A percentile compares a stretch with the other conserved stretches of the same genome.
phyloP scores from a whole-genome alignment of 352 stramenopile genomes.

The Peronospora farinosa region DNA sequence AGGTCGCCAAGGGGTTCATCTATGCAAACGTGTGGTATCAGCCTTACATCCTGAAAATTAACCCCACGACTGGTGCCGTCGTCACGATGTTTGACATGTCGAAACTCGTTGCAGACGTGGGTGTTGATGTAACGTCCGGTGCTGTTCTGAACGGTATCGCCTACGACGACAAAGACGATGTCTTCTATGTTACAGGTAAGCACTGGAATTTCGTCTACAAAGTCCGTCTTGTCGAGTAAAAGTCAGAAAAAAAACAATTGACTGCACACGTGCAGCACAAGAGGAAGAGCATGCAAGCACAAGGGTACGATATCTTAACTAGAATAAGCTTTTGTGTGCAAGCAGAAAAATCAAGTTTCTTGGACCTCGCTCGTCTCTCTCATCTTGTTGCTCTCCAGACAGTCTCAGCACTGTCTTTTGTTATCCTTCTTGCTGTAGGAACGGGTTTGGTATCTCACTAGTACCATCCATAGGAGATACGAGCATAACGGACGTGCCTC shows the following conservation, averaged over 20 bases:
- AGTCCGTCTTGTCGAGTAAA: constrained; percentile 52
- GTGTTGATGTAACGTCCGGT: constrained; percentile 39
- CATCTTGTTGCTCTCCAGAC: too few relatives aligned
- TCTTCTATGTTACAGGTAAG: constrained; percentile 92
- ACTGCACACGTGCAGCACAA: constrained; percentile 4
- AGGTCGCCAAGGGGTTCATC: constrained; percentile 88
- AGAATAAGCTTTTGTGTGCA: constrained; percentile 2
- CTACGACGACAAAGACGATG: constrained; percentile 81
- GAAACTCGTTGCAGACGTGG: constrained; percentile 49
- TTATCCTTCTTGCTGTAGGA: constrained; percentile 81
- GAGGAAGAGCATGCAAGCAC: too few relatives aligned
- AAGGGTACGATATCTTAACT: too few relatives aligned
- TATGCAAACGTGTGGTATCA: constrained; percentile 95
- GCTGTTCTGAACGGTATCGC: constrained; percentile 93
- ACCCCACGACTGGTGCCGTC: constrained; percentile 77
- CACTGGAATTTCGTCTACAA: constrained; percentile 89
- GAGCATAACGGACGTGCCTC: constrained; percentile 89
- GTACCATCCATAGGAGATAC: constrained; percentile 88
- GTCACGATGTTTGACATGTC: constrained; percentile 87
- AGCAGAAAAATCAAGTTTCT: neutral
- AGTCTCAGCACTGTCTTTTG: neutral
- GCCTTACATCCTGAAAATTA: constrained; percentile 89
- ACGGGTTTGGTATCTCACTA: constrained; percentile 90
- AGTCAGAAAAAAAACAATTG: constrained; percentile 7
- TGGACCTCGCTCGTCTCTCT: neutral